Base-by-base conservation (phyloP, 2,329 filamentous ascomycete genomes). In the Stromatinia cepivora region DNA sequence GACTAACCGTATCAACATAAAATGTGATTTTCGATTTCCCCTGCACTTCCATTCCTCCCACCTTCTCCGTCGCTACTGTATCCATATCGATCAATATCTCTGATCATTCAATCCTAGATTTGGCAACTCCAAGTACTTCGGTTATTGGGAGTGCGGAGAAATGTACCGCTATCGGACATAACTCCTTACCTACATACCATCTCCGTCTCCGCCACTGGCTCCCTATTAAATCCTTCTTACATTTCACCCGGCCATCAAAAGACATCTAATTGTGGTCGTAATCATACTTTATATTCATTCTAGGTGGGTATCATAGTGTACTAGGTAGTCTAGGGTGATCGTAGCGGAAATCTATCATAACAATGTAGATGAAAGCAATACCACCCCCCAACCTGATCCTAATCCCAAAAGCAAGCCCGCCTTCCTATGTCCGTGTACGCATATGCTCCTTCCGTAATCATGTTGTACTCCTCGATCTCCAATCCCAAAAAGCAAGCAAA, bases 1-100 rank as follows among this genome's bases (percentile, higher is more conserved):
- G 87, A 70, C 83, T 85, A 34, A 89, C 82, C 15, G 87, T 81
- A 78, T 89, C 87, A 58, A 88, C 77, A 73, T 17, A 62, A 5
- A 62, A 36, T 4, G 45, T 48, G 45, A 62, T 62, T 17, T 62
- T 62, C 22, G 7, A 20, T n/a, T n/a, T 28, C 36, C 22, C 48
- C 48, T 13, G 11, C 31, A 7, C 42, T 15, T 42, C 9, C 25
- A 25, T 22, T 9, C 48, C 25, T 34, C 8, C 10, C 6, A 9
- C 5, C 6, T 25, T 34, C 4, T 45, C 20, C 39, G 15, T 42
- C 39, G 39, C 39, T 42, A 42, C 39, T 42, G 39, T 17, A 42
- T 42, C 39, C 39, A 42, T 42, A 42, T 42, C 39, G 39, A 42
- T 42, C 39, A 15, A 15, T 42, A 42, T 15, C 39, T 11, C 39